phyloP scores from a whole-genome alignment of 1,284 basidiomycete species.

The Marasmius oreades region DNA sequence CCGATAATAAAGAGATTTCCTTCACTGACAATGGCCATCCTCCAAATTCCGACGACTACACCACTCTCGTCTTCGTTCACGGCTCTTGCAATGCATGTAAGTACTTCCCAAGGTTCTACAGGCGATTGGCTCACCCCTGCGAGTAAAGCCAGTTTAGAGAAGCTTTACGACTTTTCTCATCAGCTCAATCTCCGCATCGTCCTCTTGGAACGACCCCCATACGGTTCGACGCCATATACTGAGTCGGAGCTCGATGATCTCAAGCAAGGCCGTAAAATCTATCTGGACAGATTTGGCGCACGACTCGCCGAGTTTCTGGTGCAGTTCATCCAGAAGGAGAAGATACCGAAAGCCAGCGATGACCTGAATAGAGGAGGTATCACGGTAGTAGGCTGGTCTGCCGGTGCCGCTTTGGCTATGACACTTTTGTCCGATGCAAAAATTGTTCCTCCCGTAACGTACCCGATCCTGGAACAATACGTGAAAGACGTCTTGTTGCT shows the following conservation, averaged over 20 bases:
- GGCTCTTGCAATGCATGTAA: conserved; percentile 17
- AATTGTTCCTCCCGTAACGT: conserved; percentile 18
- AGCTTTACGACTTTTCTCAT: conserved; percentile 19
- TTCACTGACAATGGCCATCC: conserved; percentile 18
- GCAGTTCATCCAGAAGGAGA: conserved; percentile 22
- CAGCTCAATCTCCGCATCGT: conserved; percentile 27
- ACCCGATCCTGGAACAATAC: conserved; percentile 23
- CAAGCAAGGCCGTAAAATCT: conserved; percentile 19
- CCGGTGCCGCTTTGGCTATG: conserved; percentile 23
- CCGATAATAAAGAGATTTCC: conserved; percentile 5
- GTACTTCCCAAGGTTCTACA: neutral
- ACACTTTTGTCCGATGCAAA: conserved; percentile 22
- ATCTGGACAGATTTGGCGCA: conserved; percentile 23
- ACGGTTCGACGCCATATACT: conserved; percentile 30
- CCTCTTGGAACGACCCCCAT: conserved; percentile 28
- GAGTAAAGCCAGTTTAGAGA: conserved; percentile 24
- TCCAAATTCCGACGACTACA: conserved; percentile 14
- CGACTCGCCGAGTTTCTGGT: conserved; percentile 24
- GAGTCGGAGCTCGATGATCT: conserved; percentile 29
- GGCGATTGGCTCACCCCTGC: neutral
- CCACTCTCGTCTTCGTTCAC: conserved; percentile 18
- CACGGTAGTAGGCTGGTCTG: conserved; percentile 31
- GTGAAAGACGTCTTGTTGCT: conserved; percentile 27
- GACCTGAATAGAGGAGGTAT: conserved; percentile 26
- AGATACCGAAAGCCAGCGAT: conserved; percentile 22